These are phyloP conservation scores for Boletus tomentosulus DNA, from an alignment of 768 basidiomycete species.

Conservation along the genomic window DNA sequence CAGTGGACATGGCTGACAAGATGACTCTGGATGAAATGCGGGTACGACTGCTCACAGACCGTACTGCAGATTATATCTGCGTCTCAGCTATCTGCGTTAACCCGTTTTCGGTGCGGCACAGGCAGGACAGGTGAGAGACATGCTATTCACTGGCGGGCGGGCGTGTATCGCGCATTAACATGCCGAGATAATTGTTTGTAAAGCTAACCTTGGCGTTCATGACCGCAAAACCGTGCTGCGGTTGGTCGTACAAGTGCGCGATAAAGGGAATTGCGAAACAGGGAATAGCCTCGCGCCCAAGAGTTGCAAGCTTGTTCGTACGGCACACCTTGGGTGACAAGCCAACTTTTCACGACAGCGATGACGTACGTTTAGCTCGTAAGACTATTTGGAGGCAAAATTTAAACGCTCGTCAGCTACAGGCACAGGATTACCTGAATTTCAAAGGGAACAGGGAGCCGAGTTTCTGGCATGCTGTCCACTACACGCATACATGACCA, in stretches of 20 bases:
- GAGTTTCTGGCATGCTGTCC: constrained; percentile 8
- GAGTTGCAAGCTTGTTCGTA: constrained; percentile 12
- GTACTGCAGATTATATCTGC: constrained; percentile 23
- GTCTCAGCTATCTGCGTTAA: constrained; percentile 5
- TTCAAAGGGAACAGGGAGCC: constrained; percentile 1
- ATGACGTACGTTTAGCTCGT: constrained; percentile 27
- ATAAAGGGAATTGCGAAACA: constrained; percentile 16
- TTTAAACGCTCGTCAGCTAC: constrained; percentile 13
- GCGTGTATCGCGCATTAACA: constrained; percentile 11
- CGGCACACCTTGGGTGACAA: constrained; percentile 4
- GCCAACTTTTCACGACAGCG: constrained; percentile 12
- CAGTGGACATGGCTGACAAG: constrained; percentile 28
- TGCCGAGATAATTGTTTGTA: constrained; percentile 20
- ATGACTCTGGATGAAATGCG: constrained; percentile 1
- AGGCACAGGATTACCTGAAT: constrained; percentile 14
- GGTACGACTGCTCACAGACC: not conserved
- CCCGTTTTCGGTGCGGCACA: constrained; percentile 23
- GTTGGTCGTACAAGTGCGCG: constrained; percentile 9
- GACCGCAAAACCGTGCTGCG: constrained; percentile 17
- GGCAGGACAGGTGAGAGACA: constrained; percentile 13
- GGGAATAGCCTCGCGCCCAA: constrained; percentile 15
- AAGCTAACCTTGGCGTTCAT: constrained; percentile 13
- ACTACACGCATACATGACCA: constrained; percentile 11
- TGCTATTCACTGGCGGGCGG: constrained; percentile 17
- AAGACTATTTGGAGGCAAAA: constrained; percentile 24